phyloP scores from a whole-genome alignment of 2,329 filamentous ascomycete species.

The Fusarium piperis region DNA sequence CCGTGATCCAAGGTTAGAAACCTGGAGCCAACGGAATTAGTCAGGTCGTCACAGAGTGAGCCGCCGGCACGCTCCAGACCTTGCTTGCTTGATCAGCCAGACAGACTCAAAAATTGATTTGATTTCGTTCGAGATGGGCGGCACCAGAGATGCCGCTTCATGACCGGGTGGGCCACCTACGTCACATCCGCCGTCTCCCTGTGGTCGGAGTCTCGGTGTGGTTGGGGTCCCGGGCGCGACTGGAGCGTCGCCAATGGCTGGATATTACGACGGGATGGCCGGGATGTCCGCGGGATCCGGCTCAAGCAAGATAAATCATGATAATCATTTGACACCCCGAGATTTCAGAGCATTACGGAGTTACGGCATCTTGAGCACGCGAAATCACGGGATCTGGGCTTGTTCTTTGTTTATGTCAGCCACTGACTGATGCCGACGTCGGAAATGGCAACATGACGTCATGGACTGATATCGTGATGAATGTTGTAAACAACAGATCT shows the following conservation, averaged over 20 bases:
- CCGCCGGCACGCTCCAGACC: neutral
- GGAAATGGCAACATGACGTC: neutral
- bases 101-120: neutral
- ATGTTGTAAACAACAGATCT: neutral
- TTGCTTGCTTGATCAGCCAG: neutral
- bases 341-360: neutral
- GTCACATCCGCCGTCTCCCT: neutral
- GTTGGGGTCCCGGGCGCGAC: neutral
- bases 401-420: neutral
- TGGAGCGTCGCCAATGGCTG: neutral
- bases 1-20: neutral
- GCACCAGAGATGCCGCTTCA: neutral
- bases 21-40: slow-evolving; percentile 23
- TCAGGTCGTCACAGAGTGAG: slow-evolving; percentile 13
- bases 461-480: neutral
- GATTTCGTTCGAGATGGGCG: neutral
- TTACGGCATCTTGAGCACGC: neutral
- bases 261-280: slow-evolving; percentile 1
- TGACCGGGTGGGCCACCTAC: slow-evolving; percentile 5
- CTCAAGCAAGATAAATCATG: neutral
- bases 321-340: neutral
- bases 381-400: neutral
- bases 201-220: neutral
- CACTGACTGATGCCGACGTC: neutral
- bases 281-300: neutral